A percentile compares a stretch with the other conserved stretches of the same genome.
Evolutionary conservation across 495 filamentous ascomycete species (phyloP).

Genomic region (Baudoinia panamericana): DNA sequence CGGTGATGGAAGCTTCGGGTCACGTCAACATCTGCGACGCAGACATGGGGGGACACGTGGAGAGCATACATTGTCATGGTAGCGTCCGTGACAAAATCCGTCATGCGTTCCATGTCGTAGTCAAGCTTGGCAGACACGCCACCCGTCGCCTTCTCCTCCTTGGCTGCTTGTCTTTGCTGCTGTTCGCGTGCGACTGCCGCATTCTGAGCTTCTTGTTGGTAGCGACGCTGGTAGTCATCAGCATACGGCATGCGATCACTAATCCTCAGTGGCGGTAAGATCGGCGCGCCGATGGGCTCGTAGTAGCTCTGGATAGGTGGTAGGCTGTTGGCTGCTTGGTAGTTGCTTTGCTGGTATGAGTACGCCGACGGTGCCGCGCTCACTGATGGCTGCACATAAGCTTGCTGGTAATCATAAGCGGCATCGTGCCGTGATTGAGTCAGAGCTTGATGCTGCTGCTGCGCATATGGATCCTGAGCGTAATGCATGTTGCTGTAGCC

Average conservation of each 20-base stretch:
- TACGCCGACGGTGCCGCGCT: slow-evolving; percentile 14
- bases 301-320: slow-evolving; percentile 25
- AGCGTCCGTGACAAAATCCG: slow-evolving; percentile 93
- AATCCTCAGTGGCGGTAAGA: slow-evolving; percentile 28
- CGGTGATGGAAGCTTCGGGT: slow-evolving; percentile 64
- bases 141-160: slow-evolving; percentile 41
- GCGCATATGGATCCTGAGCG: slow-evolving; percentile 23
- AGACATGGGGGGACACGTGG: slow-evolving; percentile 43
- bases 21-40: slow-evolving; percentile 58
- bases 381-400: slow-evolving; percentile 23
- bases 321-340: slow-evolving; percentile 25
- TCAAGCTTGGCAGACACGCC: slow-evolving; percentile 93
- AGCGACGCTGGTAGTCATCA: slow-evolving; percentile 23
- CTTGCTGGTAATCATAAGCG: slow-evolving; percentile 26
- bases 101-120: slow-evolving; percentile 98
- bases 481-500: slow-evolving; percentile 27
- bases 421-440: slow-evolving; percentile 23
- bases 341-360: slow-evolving; percentile 22
- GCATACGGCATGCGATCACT: slow-evolving; percentile 18
- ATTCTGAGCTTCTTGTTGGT: slow-evolving; percentile 20
- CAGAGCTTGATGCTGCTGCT: slow-evolving; percentile 22
- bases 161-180: slow-evolving; percentile 16
- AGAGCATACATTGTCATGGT: slow-evolving; percentile 66
- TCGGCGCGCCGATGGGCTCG: slow-evolving; percentile 25
- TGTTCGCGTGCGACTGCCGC: slow-evolving; percentile 15